These are phyloP conservation scores for Meredithiella fracta DNA, from an alignment of 2,329 filamentous ascomycete genomes.

Conservation along the genomic window DNA sequence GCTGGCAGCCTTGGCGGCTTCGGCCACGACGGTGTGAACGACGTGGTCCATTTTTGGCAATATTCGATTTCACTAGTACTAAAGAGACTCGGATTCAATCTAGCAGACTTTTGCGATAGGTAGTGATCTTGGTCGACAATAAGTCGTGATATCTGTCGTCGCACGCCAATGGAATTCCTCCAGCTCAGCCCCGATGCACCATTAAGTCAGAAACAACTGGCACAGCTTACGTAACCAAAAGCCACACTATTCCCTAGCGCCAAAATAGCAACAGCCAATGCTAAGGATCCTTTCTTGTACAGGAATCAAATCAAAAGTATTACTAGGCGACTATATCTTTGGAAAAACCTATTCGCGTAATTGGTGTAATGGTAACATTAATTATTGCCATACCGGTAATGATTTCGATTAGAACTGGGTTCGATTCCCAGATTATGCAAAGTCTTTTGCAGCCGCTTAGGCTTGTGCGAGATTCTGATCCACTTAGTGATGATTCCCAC, in stretches of 20 bases:
- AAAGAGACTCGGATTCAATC: too few relatives aligned
- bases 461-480: not conserved
- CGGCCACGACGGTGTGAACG: constrained; percentile 37
- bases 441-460: not conserved
- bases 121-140: too few relatives aligned
- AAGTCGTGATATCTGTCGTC: too few relatives aligned
- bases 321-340: too few relatives aligned
- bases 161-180: too few relatives aligned
- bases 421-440: constrained; percentile 14
- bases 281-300: too few relatives aligned
- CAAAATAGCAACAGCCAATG: not conserved
- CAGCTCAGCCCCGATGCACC: not conserved
- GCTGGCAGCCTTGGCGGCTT: constrained; percentile 29
- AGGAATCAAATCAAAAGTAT: too few relatives aligned
- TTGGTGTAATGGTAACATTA: constrained; percentile 15
- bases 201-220: not conserved
- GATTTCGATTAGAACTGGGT: constrained; percentile 14
- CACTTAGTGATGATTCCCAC: constrained; percentile 12
- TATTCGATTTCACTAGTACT: too few relatives aligned
- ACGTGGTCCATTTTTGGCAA: constrained; percentile 37
- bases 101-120: too few relatives aligned
- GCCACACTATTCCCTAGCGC: not conserved
- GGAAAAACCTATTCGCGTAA: constrained; percentile 8
- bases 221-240: not conserved
- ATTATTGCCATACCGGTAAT: constrained; percentile 14